A percentile compares a stretch with the other conserved stretches of the same genome.
Conservation (phyloP, 1,139 yeast species). For the Taphrina wiesneri region DNA sequence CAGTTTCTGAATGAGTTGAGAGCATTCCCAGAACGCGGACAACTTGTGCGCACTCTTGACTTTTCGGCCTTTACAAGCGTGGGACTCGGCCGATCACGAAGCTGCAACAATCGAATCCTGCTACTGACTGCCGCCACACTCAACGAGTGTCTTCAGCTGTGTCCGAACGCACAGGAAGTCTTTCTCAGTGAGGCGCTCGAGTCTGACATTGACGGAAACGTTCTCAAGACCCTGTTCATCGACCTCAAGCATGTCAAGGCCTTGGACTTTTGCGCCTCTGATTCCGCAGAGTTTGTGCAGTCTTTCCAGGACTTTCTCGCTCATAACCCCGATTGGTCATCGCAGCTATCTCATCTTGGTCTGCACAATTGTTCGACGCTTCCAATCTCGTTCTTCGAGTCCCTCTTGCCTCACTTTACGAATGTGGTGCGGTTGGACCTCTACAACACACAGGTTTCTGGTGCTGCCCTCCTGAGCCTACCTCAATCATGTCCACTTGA, state of each 20-base stretch:
- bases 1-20: constrained; percentile 24
- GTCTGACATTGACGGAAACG: constrained; percentile 68
- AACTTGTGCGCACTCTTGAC: constrained; percentile 18
- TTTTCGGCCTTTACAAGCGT: constrained; percentile 83
- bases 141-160: constrained; percentile 57
- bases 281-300: constrained; percentile 61
- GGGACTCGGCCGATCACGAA: constrained; percentile 84
- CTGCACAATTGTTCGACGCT: constrained; percentile 88
- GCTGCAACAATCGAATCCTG: constrained; percentile 88
- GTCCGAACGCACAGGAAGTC: constrained; percentile 73
- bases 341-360: constrained; percentile 58
- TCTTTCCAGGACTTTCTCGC: constrained; percentile 53
- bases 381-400: constrained; percentile 57
- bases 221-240: constrained; percentile 57
- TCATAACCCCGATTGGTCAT: constrained; percentile 39
- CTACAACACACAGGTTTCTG: constrained; percentile 75
- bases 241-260: constrained; percentile 62
- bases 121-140: constrained; percentile 81
- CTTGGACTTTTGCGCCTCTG: constrained; percentile 87
- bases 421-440: constrained; percentile 70
- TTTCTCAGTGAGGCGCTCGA: constrained; percentile 84
- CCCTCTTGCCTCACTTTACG: constrained; percentile 59
- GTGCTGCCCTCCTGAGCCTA: constrained; percentile 55
- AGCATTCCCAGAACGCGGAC: constrained; percentile 18
- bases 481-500: constrained; percentile 63